Evolutionary conservation across 1,284 basidiomycete genomes (phyloP).

Genomic region (Pyrrhoderma noxium): DNA sequence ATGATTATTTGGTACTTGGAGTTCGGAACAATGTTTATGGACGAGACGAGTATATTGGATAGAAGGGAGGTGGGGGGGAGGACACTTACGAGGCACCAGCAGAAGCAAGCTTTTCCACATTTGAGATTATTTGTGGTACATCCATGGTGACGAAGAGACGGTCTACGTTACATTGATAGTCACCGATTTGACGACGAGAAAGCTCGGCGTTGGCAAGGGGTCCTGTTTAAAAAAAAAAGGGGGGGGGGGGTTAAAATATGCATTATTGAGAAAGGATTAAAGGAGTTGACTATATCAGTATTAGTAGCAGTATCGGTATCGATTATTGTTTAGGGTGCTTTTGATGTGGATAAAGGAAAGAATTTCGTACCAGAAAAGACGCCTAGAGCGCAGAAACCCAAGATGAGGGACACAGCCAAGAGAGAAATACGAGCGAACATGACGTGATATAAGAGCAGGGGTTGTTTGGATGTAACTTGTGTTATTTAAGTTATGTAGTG

Average conservation of each 20-base stretch:
- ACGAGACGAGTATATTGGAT: too few relatives aligned
- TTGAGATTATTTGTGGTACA: constrained; percentile 11
- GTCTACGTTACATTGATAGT: constrained; percentile 17
- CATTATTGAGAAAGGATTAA: background rate
- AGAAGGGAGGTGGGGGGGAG: too few relatives aligned
- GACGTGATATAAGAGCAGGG: background rate
- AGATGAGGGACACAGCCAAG: constrained; percentile 2
- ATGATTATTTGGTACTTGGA: too few relatives aligned
- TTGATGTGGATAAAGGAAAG: background rate
- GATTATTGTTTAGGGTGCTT: too few relatives aligned
- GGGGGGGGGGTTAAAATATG: too few relatives aligned
- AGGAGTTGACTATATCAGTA: background rate
- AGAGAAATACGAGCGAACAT: constrained; percentile 10
- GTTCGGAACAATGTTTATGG: too few relatives aligned
- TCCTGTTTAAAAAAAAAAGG: too few relatives aligned
- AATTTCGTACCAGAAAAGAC: constrained; percentile 1
- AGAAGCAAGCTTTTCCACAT: constrained; percentile 5
- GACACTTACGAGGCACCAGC: background rate
- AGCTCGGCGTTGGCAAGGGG: too few relatives aligned
- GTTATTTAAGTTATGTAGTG: background rate
- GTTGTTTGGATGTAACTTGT: constrained; percentile 1
- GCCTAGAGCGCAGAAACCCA: constrained; percentile 5
- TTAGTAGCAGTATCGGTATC: too few relatives aligned
- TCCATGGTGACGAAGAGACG: constrained; percentile 4
- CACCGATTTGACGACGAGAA: constrained; percentile 9